These are phyloP conservation scores for Kwoniella sp. DNA, from an alignment of 768 basidiomycete species.

Conservation along the genomic window DNA sequence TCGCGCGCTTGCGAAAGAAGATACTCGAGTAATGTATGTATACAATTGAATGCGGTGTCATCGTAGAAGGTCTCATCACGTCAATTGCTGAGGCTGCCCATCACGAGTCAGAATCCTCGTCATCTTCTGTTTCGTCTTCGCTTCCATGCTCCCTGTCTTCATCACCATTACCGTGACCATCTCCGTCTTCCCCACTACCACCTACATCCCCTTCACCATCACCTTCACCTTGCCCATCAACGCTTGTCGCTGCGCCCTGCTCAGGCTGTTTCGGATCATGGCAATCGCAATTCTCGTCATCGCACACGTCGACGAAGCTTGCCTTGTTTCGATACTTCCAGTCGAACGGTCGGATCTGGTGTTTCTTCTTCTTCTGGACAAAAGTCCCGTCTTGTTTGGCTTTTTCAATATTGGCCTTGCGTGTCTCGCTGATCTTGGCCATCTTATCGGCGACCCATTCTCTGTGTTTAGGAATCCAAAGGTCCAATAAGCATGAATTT, in stretches of 20 bases:
- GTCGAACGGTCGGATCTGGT: slow-evolving; percentile 9
- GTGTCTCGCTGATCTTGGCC: neutral
- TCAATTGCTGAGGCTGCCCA: too few species aligned
- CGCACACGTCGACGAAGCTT: neutral
- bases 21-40: too few species aligned
- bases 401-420: slow-evolving; percentile 14
- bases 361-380: slow-evolving; percentile 8
- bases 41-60: too few species aligned
- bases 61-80: too few species aligned
- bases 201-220: neutral
- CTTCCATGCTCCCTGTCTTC: neutral
- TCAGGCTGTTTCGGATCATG: neutral
- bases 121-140: neutral
- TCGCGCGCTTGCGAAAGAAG: too few species aligned
- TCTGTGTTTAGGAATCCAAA: neutral
- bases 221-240: neutral
- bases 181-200: neutral
- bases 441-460: neutral
- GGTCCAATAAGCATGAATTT: neutral
- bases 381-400: slow-evolving; percentile 17
- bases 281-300: neutral
- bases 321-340: neutral
- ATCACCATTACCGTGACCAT: neutral
- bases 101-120: neutral
- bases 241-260: neutral